Evolutionary conservation across 257 asterid species (phyloP), one percentile per base, ranked within the genome.

Genomic region (Scutellaria minor): DNA sequence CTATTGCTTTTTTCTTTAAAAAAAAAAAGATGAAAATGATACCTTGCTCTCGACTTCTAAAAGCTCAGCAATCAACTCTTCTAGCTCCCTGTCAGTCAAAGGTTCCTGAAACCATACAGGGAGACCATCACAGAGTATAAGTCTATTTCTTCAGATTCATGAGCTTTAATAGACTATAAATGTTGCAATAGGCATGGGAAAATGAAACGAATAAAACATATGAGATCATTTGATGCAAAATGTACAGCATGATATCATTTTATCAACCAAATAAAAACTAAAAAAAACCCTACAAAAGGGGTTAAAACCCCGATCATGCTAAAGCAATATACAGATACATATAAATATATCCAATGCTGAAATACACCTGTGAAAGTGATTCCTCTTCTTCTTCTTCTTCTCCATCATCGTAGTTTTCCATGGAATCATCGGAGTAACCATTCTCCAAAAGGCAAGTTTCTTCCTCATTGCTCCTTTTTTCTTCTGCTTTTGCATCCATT

Each of bases 1-100:
- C 35, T 15, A 53, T 20, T 44, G 53, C n/a, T 44, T 44, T 20
- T 4, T 14, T 9, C 27, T 60, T 5, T 51, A 18, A 18, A 18
- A 18, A 18, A 18, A 18, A 18, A 0, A 18, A 18, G 2, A 27
- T 39, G 8, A 50, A 24, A 18, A 22, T 1, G 2, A 59, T 50
- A 75, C 80, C 22, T 42, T 68, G 46, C 70, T 75, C 66, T 69
- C 75, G 5, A 61, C 68, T 52, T 75, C 75, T 45, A 75, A 12
- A 11, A 75, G 71, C 31, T 75, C 75, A 2, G 59, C 12, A 3
- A 76, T 59, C 5, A 76, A 48, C 59, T 62, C 71, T 35, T 76
- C 76, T 9, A 69, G 12, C 68, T 76, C 67, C 39, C 45, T 37
- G 24, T 76, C 80, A 3, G 66, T 62, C 52, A 68, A 44, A 5